Percentiles rank a stretch among this genome's conserved stretches.
Conservation (phyloP, 306 rosid species). For the Trifolium dubium region DNA sequence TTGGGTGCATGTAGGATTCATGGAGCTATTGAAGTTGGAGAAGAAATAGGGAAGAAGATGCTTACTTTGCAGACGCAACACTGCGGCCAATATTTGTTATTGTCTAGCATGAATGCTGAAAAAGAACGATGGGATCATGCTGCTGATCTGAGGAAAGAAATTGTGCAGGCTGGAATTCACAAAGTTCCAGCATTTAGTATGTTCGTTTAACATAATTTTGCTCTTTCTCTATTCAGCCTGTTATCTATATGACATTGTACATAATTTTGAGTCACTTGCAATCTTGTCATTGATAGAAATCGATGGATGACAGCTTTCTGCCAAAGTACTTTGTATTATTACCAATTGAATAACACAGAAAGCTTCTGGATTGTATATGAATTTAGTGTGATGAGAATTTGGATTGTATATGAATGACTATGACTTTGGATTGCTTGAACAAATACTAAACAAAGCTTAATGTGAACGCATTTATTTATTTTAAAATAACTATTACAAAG, state of each 20-base stretch:
- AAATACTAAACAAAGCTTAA: background rate
- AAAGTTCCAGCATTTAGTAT: constrained; percentile 72
- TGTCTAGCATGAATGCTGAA: constrained; percentile 72
- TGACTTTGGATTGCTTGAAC: background rate
- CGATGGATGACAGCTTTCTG: background rate
- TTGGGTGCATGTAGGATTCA: constrained; percentile 80
- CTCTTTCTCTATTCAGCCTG: constrained; percentile 12
- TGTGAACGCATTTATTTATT: constrained; percentile 5
- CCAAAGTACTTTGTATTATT: constrained; percentile 6
- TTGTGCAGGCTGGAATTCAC: constrained; percentile 61
- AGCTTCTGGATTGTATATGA: too few species aligned
- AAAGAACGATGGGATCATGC: constrained; percentile 81
- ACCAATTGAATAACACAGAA: constrained; percentile 15
- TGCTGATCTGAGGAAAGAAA: constrained; percentile 59
- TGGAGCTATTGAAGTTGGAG: constrained; percentile 71
- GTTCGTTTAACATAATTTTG: constrained; percentile 44
- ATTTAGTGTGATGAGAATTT: background rate
- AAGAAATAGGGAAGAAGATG: constrained; percentile 59
- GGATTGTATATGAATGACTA: background rate
- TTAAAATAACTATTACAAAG: constrained; percentile 17
- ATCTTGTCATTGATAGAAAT: constrained; percentile 18
- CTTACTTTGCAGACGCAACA: constrained; percentile 57
- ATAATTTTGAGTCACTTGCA: constrained; percentile 8
- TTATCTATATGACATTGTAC: constrained; percentile 4
- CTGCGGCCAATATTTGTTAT: constrained; percentile 57